These are phyloP conservation scores for Penicillium olsonii DNA, from an alignment of 2,329 filamentous ascomycete species.

Conservation along the genomic window DNA sequence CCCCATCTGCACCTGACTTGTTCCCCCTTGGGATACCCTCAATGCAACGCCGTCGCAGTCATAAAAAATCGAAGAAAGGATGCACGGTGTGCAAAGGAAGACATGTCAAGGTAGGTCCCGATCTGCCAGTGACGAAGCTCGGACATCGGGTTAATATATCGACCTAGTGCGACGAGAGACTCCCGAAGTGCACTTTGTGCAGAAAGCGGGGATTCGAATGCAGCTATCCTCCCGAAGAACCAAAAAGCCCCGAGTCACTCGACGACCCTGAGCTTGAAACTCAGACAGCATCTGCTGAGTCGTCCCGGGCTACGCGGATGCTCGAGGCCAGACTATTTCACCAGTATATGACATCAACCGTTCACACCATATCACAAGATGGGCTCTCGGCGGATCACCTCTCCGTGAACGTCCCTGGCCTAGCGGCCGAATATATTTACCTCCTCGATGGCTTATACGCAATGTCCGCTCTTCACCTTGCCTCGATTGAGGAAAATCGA, in stretches of 20 bases:
- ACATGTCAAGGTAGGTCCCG: slow-evolving; percentile 44
- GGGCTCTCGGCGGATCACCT: slow-evolving; percentile 35
- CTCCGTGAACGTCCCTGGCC: slow-evolving; percentile 35
- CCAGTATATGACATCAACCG: slow-evolving; percentile 41
- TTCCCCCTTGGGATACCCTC: too few relatives aligned
- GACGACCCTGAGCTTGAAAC: slow-evolving; percentile 24
- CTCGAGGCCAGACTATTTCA: slow-evolving; percentile 42
- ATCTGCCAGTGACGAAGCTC: too few relatives aligned
- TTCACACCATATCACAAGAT: slow-evolving; percentile 33
- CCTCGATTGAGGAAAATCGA: slow-evolving; percentile 39
- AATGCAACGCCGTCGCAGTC: slow-evolving; percentile 36
- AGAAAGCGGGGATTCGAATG: slow-evolving; percentile 39
- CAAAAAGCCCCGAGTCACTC: slow-evolving; percentile 25
- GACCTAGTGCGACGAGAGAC: slow-evolving; percentile 39
- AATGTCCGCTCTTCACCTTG: slow-evolving; percentile 47
- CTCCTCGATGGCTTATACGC: slow-evolving; percentile 48
- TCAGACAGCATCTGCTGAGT: slow-evolving; percentile 7
- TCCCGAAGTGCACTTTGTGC: slow-evolving; percentile 40
- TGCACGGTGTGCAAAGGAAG: slow-evolving; percentile 43
- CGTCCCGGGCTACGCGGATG: slow-evolving; percentile 26
- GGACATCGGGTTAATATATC: too few relatives aligned
- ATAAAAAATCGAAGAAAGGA: slow-evolving; percentile 44
- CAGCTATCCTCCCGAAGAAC: slow-evolving; percentile 33
- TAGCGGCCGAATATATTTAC: slow-evolving; percentile 46
- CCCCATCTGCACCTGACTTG: too few relatives aligned